phyloP scores from a whole-genome alignment of 2,329 filamentous ascomycete species.

The Raffaelea deltoideospora region DNA sequence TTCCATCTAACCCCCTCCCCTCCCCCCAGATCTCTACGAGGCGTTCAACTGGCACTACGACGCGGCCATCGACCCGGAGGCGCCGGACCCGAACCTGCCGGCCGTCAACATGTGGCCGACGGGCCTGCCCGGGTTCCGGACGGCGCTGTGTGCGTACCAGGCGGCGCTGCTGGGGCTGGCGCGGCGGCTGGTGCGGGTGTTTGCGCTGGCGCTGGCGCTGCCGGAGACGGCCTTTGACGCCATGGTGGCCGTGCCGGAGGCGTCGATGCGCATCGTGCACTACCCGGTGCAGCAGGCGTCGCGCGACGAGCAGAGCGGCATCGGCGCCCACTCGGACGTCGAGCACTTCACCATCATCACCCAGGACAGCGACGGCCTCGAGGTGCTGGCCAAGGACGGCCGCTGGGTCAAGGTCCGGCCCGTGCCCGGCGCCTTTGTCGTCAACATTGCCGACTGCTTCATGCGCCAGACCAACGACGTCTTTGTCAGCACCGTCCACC shows the following conservation, averaged over 20 bases:
- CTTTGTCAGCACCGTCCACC: conserved; percentile 7
- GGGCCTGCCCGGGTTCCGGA: conserved; percentile 19
- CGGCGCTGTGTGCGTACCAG: conserved; percentile 12
- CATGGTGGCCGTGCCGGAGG: conserved; percentile 3
- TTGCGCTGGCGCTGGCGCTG: conserved; percentile 5
- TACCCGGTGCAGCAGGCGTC: conserved; percentile 6
- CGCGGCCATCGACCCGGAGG: conserved; percentile 13
- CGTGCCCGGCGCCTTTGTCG: conserved; percentile 5
- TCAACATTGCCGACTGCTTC: conserved; percentile 9
- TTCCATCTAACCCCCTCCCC: background rate
- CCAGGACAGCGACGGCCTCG: conserved; percentile 6
- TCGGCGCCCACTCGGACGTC: conserved; percentile 8
- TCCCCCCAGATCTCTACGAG: conserved; percentile 15
- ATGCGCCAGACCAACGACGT: conserved; percentile 8
- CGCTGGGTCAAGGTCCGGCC: conserved; percentile 4
- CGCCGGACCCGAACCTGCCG: conserved; percentile 13
- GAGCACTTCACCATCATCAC: conserved; percentile 8
- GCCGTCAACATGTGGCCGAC: conserved; percentile 16
- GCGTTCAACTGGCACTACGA: conserved; percentile 21
- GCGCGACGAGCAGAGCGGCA: conserved; percentile 7
- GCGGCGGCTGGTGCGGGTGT: conserved; percentile 5
- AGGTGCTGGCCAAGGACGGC: conserved; percentile 7
- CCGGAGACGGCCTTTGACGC: conserved; percentile 7
- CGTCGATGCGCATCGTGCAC: conserved; percentile 6
- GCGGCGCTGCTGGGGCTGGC: conserved; percentile 3